Evolutionary conservation across 2,329 filamentous ascomycete genomes (phyloP), one percentile per base, ranked within the genome.

Genomic region (Sordariomycetes sp.): DNA sequence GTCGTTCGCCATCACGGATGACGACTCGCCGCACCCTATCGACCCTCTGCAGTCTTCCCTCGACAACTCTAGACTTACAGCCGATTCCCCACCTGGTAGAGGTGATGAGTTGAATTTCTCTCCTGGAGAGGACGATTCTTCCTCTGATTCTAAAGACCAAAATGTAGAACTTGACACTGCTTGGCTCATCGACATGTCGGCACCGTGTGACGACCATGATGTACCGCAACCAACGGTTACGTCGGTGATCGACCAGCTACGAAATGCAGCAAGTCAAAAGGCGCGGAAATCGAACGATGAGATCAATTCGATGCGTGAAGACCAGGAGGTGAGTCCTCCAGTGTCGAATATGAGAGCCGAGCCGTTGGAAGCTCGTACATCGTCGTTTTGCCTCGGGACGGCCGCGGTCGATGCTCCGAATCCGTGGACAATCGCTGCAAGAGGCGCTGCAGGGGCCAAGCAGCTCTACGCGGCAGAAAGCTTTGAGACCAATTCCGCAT

Each of bases 161-260:
- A 6, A 25, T 13, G 25, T 32, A 15, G 17, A 56, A 22, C 17
- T 24, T 28, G 25, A 22, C 22, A 25, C 25, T 15, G 25, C 12
- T 34, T 56, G 54, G 39, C 10, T 15, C 32, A 36, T 57, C 22
- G 51, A 57, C 17, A 57, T 57, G 55, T 53, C 50, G 15, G 20
- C 25, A 22, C 20, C 22, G 6, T 25, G 36, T 36, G 48, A 50
- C 25, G 54, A 56, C 15, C 22, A 36, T 10, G 24, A 24, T 10
- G 50, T 50, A 20, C 45, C 45, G 22, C 45, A 50, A 22, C 2
- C 45, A 22, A 50, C 45, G 6, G 45, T 22, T 13, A 13, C 28
- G 10, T 45, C 55, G 3, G 55, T 57, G 1, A 32, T 57, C n/a
- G 55, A 57, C 2, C 55, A 53, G 50, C 35, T 57, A 53, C 50